Evolutionary conservation across 192 early-diverging fungal species (phyloP), one percentile per base, ranked within the genome.

Genomic region (Coemansia sp.): DNA sequence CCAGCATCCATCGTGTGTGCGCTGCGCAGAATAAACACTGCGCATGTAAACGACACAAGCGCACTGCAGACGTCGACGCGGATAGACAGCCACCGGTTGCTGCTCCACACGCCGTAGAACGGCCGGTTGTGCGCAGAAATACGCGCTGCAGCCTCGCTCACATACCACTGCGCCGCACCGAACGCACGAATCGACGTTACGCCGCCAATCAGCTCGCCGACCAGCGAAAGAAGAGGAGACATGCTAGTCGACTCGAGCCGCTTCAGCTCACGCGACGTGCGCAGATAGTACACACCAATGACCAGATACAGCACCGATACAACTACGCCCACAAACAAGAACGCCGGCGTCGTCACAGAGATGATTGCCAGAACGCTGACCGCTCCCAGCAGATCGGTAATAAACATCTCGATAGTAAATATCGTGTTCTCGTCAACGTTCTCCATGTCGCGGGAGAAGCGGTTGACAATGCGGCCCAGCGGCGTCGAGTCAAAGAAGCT

Each of bases 401-500:
- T 56, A 19, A 87, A 82, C 66, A 78, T 86, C 19, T 76, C 67
- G 12, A 85, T 56, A 14, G 69, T 62, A 19, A 84, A 83, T 48
- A 84, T 83, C 37, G 88, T 70, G 3, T 56, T 60, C 48, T 87
- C 85, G 70, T 96, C 94, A 63, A 95, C 70, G 4, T 84, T 84
- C 27, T 90, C 86, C 64, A 95, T 88, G 79, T 98, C 92, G 15
- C 89, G 88, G 21, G 90, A 90, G 71, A 93, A 93, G 32, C 95
- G 73, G 72, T 94, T 96, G 60, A 90, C 86, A 56, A 94, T 89
- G 22, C 89, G 85, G 25, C 93, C 93, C 6, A 92, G 67, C 21
- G 94, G 94, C 2, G 90, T 93, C 12, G 89, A 83, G 60, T 94
- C 93, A 75, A 91, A 97, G 84, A 94, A 96, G 27, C 87, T 84